Percentiles rank a stretch among this genome's conserved stretches.
Conservation (phyloP, 805 yeast genomes). For the Sugiyamaella lignohabitans region DNA sequence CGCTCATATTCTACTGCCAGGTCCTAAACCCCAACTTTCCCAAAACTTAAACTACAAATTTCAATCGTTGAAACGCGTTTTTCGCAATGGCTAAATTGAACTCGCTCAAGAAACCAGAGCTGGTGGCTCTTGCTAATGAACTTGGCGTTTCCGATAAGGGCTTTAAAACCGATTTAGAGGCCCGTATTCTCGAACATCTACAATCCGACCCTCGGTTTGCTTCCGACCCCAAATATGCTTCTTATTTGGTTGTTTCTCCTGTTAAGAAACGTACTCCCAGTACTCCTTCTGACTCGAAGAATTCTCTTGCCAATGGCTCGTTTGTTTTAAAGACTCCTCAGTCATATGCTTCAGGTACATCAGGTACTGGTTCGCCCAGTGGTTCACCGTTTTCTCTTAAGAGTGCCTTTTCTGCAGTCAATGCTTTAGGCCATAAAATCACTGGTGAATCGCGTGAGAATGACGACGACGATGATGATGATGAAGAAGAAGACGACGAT, state of each 20-base stretch:
- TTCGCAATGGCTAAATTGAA: constrained; percentile 28
- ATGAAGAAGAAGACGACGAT: constrained; percentile 15
- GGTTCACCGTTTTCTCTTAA: no score
- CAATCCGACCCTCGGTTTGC: constrained; percentile 13
- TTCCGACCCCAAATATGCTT: constrained; percentile 20
- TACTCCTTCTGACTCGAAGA: constrained; percentile 7
- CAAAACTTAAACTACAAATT: no score
- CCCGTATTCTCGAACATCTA: constrained; percentile 23
- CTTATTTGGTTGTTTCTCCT: constrained; percentile 18
- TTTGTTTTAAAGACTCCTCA: no score
- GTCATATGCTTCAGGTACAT: no score
- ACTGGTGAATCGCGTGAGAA: no score
- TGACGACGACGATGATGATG: background rate
- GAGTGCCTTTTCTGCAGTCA: no score
- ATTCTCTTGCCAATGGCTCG: constrained; percentile 2
- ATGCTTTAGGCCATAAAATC: no score
- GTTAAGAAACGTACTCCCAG: constrained; percentile 10
- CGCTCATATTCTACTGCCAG: no score
- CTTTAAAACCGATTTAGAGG: constrained; percentile 27
- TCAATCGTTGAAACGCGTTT: no score
- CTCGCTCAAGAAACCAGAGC: constrained; percentile 34
- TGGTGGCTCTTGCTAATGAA: constrained; percentile 33
- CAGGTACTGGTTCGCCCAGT: no score
- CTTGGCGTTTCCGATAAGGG: constrained; percentile 32
- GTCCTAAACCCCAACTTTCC: no score